Conservation (phyloP, 2,329 filamentous ascomycete genomes). For the Aureobasidium mangrovei region DNA sequence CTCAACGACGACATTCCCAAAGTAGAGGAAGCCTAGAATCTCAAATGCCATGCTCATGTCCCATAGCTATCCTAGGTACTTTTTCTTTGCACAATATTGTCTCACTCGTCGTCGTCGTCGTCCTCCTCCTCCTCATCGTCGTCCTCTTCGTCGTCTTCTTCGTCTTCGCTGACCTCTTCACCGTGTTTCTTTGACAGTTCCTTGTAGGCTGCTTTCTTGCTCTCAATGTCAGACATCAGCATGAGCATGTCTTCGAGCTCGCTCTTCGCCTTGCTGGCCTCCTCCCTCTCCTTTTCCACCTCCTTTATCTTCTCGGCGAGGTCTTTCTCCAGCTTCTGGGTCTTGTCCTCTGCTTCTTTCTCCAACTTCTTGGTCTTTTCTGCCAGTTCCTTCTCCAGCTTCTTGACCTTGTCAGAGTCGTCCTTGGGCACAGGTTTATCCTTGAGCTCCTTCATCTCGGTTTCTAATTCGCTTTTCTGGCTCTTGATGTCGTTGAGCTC, state of each 20-base stretch:
- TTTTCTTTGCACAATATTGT: no score
- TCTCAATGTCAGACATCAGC: conserved; percentile 39
- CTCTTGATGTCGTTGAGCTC: conserved; percentile 14
- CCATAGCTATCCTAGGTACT: no score
- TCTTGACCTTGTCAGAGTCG: neutral
- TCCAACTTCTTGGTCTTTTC: conserved; percentile 19
- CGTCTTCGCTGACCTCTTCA: conserved; percentile 25
- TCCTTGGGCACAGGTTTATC: neutral
- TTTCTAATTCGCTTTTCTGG: conserved; percentile 12
- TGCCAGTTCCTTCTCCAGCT: conserved; percentile 14
- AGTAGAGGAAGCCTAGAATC: no score
- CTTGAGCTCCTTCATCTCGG: conserved; percentile 16
- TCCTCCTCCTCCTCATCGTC: conserved; percentile 24
- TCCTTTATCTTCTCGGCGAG: conserved; percentile 22
- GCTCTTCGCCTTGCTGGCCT: conserved; percentile 28
- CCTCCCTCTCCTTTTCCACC: conserved; percentile 34
- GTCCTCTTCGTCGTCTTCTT: conserved; percentile 22
- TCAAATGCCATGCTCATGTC: no score
- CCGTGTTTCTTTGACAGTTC: conserved; percentile 22
- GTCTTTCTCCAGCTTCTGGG: conserved; percentile 10
- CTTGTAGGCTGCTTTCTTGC: conserved; percentile 29
- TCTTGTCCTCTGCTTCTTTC: neutral
- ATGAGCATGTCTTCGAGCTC: conserved; percentile 43
- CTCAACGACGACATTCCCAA: no score
- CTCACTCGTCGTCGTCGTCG: conserved; percentile 17